These are phyloP conservation scores for Pleurotus eryngii DNA, from an alignment of 768 basidiomycete species.

Conservation along the genomic window DNA sequence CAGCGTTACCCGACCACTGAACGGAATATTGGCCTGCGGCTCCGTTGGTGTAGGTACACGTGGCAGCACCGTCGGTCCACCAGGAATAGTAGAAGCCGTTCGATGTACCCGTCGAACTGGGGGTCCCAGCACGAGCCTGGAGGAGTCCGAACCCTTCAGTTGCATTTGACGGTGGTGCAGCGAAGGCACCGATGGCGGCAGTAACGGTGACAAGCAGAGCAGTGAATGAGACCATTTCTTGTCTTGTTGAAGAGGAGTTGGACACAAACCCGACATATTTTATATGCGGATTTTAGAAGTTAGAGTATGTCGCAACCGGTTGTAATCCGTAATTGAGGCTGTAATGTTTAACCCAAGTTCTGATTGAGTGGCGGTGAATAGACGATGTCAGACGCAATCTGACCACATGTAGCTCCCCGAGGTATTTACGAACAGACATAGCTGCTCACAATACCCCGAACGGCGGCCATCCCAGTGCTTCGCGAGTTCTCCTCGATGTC, in stretches of 20 bases:
- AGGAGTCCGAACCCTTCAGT: conserved; percentile 11
- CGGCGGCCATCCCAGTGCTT: too few species aligned
- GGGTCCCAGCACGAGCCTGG: conserved; percentile 17
- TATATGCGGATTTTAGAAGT: not conserved
- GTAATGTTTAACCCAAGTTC: not conserved
- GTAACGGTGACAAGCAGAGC: conserved; percentile 15
- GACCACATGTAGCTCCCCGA: too few species aligned
- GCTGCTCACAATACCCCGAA: too few species aligned
- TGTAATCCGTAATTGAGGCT: not conserved
- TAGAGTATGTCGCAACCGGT: not conserved
- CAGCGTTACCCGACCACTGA: conserved; percentile 26
- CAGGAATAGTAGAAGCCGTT: conserved; percentile 35
- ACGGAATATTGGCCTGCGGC: conserved; percentile 27
- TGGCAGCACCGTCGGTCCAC: conserved; percentile 29
- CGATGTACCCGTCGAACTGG: conserved; percentile 26
- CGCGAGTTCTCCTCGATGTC: too few species aligned
- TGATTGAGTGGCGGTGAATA: not conserved
- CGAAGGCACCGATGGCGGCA: conserved; percentile 16
- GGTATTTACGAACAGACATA: too few species aligned
- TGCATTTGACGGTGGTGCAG: conserved; percentile 16
- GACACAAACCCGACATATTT: not conserved
- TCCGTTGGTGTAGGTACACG: conserved; percentile 30
- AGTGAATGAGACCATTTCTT: conserved; percentile 9
- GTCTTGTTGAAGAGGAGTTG: not conserved
- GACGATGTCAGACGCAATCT: too few species aligned